A percentile compares a stretch with the other conserved stretches of the same genome.
These are phyloP conservation scores for Sporothrix schenckii DNA, from an alignment of 2,329 filamentous ascomycete species.

Conservation along the genomic window DNA sequence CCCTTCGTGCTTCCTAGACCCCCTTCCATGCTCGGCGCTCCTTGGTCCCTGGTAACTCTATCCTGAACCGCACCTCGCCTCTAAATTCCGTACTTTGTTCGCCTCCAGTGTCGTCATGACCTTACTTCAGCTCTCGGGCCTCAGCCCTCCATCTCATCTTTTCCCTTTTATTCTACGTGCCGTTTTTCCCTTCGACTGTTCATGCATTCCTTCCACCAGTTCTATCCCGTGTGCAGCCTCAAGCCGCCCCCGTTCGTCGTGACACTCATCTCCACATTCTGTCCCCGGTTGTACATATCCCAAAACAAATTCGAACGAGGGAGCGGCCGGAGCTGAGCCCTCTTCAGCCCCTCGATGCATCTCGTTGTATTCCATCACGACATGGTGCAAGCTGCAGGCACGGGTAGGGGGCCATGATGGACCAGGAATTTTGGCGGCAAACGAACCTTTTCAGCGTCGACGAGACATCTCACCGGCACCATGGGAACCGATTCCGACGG, in stretches of 20 bases:
- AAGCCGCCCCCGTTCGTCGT: neutral
- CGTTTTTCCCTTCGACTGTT: neutral
- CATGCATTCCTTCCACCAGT: neutral
- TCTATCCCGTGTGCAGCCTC: neutral
- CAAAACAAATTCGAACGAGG: neutral
- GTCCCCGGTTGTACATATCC: neutral
- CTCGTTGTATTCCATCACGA: neutral
- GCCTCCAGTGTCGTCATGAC: neutral
- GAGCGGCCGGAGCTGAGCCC: neutral
- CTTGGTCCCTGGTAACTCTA: constrained; percentile 1
- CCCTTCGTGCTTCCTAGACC: neutral
- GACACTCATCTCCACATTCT: neutral
- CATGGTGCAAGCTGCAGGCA: neutral
- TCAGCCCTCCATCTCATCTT: constrained; percentile 5
- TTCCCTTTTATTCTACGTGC: neutral
- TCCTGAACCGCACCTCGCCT: constrained; percentile 14
- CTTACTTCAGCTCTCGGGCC: neutral
- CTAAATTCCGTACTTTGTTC: neutral
- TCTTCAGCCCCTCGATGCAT: neutral
- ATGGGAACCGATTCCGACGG: constrained; percentile 11
- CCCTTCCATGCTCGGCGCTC: neutral
- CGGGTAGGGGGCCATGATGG: neutral
- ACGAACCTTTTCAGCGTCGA: neutral
- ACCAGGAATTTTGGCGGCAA: neutral
- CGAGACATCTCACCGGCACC: neutral